A percentile compares a stretch with the other conserved stretches of the same genome.
These are phyloP conservation scores for Ogataea hybrid DNA, from an alignment of 1,139 yeast genomes.

Conservation along the genomic window DNA sequence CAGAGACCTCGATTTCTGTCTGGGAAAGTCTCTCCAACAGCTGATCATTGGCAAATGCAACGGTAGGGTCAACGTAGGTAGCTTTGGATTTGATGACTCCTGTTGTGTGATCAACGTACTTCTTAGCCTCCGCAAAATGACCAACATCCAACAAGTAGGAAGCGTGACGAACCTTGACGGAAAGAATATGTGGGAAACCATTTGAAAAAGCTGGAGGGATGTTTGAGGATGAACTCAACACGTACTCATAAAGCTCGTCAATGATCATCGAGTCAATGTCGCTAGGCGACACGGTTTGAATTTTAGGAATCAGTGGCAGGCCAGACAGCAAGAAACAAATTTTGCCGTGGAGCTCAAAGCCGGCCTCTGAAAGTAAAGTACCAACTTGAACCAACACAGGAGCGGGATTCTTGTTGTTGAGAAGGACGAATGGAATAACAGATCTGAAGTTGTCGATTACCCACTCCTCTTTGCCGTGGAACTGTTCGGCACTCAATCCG, in stretches of 20 bases:
- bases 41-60: constrained; percentile 39
- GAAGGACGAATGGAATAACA: no score
- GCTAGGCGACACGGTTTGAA: constrained; percentile 30
- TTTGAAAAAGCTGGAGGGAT: constrained; percentile 31
- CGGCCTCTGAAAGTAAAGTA: no score
- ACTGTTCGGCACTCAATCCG: no score
- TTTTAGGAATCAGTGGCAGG: constrained; percentile 27
- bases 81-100: constrained; percentile 45
- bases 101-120: constrained; percentile 53
- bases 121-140: constrained; percentile 51
- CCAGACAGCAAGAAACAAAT: constrained; percentile 30
- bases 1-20: constrained; percentile 35
- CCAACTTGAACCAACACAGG: no score
- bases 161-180: constrained; percentile 62
- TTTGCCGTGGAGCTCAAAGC: constrained; percentile 28
- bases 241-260: constrained; percentile 72
- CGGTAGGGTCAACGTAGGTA: constrained; percentile 38
- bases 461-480: no score
- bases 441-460: no score
- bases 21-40: constrained; percentile 47
- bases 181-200: constrained; percentile 54
- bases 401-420: no score
- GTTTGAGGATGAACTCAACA: constrained; percentile 35
- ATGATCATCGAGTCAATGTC: constrained; percentile 47
- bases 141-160: constrained; percentile 65